Base-by-base conservation (phyloP, 2,329 filamentous ascomycete genomes). In the Scytalidium sp. region DNA sequence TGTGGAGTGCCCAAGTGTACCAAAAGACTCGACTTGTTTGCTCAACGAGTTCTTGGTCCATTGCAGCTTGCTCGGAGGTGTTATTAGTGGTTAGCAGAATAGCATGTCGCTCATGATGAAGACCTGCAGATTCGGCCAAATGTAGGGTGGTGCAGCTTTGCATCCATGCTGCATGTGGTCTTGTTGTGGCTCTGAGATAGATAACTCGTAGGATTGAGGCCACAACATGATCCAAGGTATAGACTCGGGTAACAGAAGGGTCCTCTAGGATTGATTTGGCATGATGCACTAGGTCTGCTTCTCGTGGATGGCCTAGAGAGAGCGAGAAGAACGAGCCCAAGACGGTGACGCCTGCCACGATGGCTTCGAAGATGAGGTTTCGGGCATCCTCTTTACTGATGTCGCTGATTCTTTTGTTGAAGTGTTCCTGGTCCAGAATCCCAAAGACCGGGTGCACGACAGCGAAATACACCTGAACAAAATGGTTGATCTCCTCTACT, bases 311-410 rank as follows among this genome's bases (percentile, higher is more conserved):
- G 19, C 54, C 58, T 32, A 57, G 49, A 5, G 47, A 47, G 7
- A 49, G 46, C 11, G 52, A 57, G 27, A 66, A 66, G 10, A 66
- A 44, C 17, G 60, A 64, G 15, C 58, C 60, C 11, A 64, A 41
- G 2, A 51, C 60, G 32, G 61, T 43, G 3, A 65, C 51, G 3
- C 63, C 63, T 23, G 56, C 53, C 10, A 63, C 53, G 9, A 64
- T 43, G 10, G 63, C 60, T 41, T 64, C 63, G 13, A 17, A 72
- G 63, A 25, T 63, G 62, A 19, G 53, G 42, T 8, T 52, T 58
- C 44, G 58, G 60, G 3, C 50, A 44, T 19, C 54, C 55, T 52
- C 56, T 27, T 60, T 52, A 63, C 63, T 65, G 23, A 64, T 61
- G n/a, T 54, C 56, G 32, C 60, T 56, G 8, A 57, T 58, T 32